phyloP scores from a whole-genome alignment of 768 basidiomycete species.

The Boletellus emodensis region DNA sequence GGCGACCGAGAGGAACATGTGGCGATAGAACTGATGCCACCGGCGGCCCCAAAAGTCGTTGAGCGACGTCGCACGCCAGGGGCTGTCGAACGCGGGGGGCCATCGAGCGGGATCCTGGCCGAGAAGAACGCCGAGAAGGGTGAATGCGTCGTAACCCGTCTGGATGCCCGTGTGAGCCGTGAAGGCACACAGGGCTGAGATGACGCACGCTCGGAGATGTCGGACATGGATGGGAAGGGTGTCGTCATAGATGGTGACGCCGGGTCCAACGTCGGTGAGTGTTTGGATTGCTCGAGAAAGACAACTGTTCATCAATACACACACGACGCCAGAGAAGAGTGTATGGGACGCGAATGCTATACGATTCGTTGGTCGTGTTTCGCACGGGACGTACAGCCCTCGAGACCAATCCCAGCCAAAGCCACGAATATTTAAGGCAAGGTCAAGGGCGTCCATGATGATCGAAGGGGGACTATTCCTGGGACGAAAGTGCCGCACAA shows the following conservation, averaged over 20 bases:
- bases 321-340: not conserved
- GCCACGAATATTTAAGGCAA: not conserved
- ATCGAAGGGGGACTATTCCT: not conserved
- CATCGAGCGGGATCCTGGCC: slow-evolving; percentile 26
- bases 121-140: not conserved
- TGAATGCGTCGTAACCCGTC: not conserved
- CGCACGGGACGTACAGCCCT: not conserved
- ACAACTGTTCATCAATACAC: too few relatives aligned
- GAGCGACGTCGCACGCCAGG: slow-evolving; percentile 32
- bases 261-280: too few relatives aligned
- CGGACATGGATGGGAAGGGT: too few relatives aligned
- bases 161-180: not conserved
- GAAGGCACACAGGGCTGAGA: not conserved
- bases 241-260: not conserved
- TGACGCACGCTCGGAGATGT: too few relatives aligned
- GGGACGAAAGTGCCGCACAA: not conserved
- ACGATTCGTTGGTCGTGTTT: not conserved
- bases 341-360: not conserved
- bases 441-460: not conserved
- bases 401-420: not conserved
- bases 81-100: slow-evolving; percentile 31
- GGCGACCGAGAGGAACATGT: slow-evolving; percentile 27
- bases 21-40: slow-evolving; percentile 38
- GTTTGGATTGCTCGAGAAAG: not conserved
- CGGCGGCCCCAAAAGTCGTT: slow-evolving; percentile 33